Percentiles rank a stretch among this genome's conserved stretches.
phyloP scores from a whole-genome alignment of 106 monocot genomes.

The Dioscorea zingiberensis region DNA sequence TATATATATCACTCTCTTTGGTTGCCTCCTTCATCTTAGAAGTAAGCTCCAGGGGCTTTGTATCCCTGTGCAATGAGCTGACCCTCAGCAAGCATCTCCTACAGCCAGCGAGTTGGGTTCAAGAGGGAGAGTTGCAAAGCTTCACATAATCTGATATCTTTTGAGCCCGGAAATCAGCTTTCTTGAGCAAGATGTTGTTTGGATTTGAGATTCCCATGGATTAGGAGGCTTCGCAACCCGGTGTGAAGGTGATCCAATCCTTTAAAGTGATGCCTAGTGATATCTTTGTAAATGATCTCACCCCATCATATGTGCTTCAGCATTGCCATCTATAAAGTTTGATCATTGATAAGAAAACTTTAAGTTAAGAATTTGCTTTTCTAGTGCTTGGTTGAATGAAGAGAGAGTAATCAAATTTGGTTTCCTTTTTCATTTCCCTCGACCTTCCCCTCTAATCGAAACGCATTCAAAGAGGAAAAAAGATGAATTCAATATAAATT shows the following conservation, averaged over 20 bases:
- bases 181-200: slow-evolving; percentile 78
- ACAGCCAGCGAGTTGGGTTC: slow-evolving; percentile 43
- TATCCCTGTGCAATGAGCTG: slow-evolving; percentile 59
- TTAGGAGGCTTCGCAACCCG: slow-evolving; percentile 43
- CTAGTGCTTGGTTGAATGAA: no score
- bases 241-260: slow-evolving; percentile 91
- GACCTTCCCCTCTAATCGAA: no score
- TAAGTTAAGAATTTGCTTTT: no score
- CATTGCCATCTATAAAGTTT: slow-evolving; percentile 42
- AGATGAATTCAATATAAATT: no score
- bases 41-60: slow-evolving; percentile 85
- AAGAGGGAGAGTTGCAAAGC: slow-evolving; percentile 77
- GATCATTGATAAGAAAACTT: background rate
- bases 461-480: no score
- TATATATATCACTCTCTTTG: slow-evolving; percentile 69
- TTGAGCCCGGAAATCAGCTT: slow-evolving; percentile 43
- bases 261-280: slow-evolving; percentile 62
- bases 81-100: slow-evolving; percentile 87
- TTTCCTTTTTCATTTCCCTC: no score
- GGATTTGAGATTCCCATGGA: slow-evolving; percentile 93
- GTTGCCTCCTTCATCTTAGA: slow-evolving; percentile 77
- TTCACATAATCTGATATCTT: slow-evolving; percentile 81
- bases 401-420: no score
- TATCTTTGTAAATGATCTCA: slow-evolving; percentile 51
- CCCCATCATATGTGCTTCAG: slow-evolving; percentile 71